Evolutionary conservation across 2,329 filamentous ascomycete species (phyloP).

Genomic region (Beauveria rudraprayagi): DNA sequence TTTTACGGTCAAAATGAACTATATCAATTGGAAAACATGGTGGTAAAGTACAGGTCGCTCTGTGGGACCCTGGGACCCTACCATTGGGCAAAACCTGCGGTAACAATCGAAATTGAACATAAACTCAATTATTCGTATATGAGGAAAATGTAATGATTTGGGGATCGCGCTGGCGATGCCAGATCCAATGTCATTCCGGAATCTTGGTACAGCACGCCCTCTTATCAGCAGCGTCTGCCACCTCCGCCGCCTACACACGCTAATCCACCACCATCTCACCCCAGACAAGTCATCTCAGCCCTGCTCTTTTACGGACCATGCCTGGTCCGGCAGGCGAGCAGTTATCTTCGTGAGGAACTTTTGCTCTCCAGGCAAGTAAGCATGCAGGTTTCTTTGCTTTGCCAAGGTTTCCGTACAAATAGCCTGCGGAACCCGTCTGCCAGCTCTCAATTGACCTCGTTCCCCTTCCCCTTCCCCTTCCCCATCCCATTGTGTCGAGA

Average conservation of each 20-base stretch:
- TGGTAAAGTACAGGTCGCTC: too few species aligned
- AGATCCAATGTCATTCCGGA: not conserved
- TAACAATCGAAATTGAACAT: too few species aligned
- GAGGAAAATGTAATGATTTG: too few species aligned
- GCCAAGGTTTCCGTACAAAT: constrained; percentile 3
- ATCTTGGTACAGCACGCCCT: not conserved
- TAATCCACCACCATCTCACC: not conserved
- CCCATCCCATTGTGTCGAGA: not conserved
- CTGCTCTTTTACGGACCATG: not conserved
- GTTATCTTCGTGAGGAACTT: not conserved
- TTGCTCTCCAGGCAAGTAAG: not conserved
- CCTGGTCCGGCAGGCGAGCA: not conserved
- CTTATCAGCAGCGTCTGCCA: not conserved
- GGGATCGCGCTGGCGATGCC: too few species aligned
- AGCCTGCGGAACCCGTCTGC: not conserved
- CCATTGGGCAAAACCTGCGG: too few species aligned
- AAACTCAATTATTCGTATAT: too few species aligned
- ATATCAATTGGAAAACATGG: too few species aligned
- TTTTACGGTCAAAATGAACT: too few species aligned
- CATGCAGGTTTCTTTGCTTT: not conserved
- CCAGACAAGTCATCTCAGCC: not conserved
- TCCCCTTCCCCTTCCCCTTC: not conserved
- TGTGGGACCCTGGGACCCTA: too few species aligned
- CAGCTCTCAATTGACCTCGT: not conserved
- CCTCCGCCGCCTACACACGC: not conserved